Conservation (phyloP, 169 alveolate genomes). For the Blepharisma undulans region DNA sequence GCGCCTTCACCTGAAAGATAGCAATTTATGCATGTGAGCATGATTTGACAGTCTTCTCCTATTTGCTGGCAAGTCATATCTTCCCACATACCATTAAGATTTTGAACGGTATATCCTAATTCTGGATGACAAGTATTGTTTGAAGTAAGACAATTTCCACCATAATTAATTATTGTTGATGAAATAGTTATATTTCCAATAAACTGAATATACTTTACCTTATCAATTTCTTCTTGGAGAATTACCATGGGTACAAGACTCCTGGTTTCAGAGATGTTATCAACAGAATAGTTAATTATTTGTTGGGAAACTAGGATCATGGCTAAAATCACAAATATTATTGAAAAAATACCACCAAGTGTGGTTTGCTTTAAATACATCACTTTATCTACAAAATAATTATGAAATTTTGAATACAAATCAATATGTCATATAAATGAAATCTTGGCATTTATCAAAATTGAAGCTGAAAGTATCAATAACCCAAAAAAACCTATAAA, state of each 20-base stretch:
- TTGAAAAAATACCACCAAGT: slow-evolving; percentile 25
- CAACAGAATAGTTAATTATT: neutral
- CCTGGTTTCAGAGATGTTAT: neutral
- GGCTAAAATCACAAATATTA: slow-evolving; percentile 25
- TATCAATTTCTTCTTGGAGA: neutral
- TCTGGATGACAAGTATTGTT: neutral
- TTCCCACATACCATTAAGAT: neutral
- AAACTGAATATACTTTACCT: too few relatives aligned
- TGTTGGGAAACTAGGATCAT: neutral
- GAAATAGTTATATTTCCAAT: neutral
- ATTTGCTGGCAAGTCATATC: neutral
- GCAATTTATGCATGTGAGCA: neutral
- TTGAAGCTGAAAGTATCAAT: too few relatives aligned
- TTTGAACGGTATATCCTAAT: neutral
- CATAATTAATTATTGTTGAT: neutral
- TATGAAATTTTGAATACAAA: slow-evolving; percentile 11
- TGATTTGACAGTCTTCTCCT: neutral
- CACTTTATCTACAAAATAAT: neutral
- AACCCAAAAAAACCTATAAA: neutral
- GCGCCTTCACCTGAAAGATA: neutral
- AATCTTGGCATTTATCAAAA: too few relatives aligned
- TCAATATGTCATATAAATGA: too few relatives aligned
- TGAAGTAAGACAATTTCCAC: neutral
- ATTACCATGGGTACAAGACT: slow-evolving; percentile 2
- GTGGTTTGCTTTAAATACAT: slow-evolving; percentile 6